Evolutionary conservation across 305 asterid species (phyloP).

Genomic region (Euphrasia arctica): DNA sequence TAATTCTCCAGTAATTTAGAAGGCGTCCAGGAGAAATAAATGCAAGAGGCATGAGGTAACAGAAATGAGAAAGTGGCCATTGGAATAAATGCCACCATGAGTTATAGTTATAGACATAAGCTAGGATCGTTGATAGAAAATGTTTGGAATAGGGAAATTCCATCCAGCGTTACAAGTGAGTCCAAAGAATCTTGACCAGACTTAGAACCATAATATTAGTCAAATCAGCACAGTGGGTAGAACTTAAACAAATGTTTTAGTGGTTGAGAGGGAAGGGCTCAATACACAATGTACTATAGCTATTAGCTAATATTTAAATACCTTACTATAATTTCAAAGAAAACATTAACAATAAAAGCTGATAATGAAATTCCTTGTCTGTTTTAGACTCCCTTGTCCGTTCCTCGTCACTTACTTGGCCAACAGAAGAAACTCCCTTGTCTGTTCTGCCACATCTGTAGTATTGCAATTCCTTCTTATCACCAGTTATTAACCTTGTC

Average conservation of each 20-base stretch:
- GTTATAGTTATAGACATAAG: conserved; percentile 17
- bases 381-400: too few relatives aligned
- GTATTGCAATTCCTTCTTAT: conserved; percentile 80
- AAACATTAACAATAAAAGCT: neutral
- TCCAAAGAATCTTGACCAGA: conserved; percentile 11
- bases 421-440: conserved; percentile 97
- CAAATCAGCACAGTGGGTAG: conserved; percentile 8
- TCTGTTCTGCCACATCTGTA: conserved; percentile 99
- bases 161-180: conserved; percentile 10
- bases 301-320: conserved; percentile 4
- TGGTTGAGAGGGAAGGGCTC: neutral
- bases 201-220: conserved; percentile 13
- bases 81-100: conserved; percentile 6
- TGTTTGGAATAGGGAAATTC: conserved; percentile 6
- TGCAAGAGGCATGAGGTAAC: conserved; percentile 16
- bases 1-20: conserved; percentile 22
- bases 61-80: conserved; percentile 6
- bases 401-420: conserved; percentile 61
- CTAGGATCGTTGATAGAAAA: conserved; percentile 15
- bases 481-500: conserved; percentile 76
- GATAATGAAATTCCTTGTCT: neutral
- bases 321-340: neutral
- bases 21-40: conserved; percentile 16
- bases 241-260: conserved; percentile 2
- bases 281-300: conserved; percentile 9